Base-by-base conservation (phyloP, 176 grass and related monocot species). In the Triticum timopheevii region DNA sequence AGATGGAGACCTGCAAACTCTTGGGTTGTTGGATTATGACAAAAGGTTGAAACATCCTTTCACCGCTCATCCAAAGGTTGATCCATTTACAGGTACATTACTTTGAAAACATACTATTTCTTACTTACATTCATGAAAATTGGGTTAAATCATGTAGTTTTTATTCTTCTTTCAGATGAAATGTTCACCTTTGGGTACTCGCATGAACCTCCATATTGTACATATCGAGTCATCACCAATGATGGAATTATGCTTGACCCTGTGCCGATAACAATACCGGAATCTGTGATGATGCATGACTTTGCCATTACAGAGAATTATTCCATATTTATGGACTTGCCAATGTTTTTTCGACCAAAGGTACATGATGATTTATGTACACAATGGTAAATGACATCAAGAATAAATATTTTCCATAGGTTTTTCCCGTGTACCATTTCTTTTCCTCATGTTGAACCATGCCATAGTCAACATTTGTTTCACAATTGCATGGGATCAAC, bases 161-260 rank as follows among this genome's bases (percentile, higher is more conserved):
- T 65, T 82, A 89, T 16, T 13, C 13, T 72, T 22, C 35, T 86
- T 93, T 77, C 59, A 98, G 95, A 91, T 89, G 95, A 98, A 85
- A 98, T 98, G 95, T 98, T 98, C 84, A 95, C 93, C 45, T 98
- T 98, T 78, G 95, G 95, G 20, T 98, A 98, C 82, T 93, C 95
- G 16, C 89, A 95, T 15, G 82, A 92, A 66, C 89, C 88, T 82
- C 95, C 95, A 10, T 98, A 98, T 84, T 90, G 90, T 86, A 98
- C 95, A 84, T 98, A 98, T 54, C 91, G 93, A 49, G 91, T 98
- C 44, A 92, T 98, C 79, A 93, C 91, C 28, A 98, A 98, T 67
- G 89, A 93, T 31, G 95, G 95, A 36, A 63, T 84, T 54, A 98
- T 98, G 95, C 89, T 95, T 82, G 93, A 98, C 81, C 95, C 95